Evolutionary conservation across 345 rosid species (phyloP), one percentile per base, ranked within the genome.

Genomic region (Trapa incisa): DNA sequence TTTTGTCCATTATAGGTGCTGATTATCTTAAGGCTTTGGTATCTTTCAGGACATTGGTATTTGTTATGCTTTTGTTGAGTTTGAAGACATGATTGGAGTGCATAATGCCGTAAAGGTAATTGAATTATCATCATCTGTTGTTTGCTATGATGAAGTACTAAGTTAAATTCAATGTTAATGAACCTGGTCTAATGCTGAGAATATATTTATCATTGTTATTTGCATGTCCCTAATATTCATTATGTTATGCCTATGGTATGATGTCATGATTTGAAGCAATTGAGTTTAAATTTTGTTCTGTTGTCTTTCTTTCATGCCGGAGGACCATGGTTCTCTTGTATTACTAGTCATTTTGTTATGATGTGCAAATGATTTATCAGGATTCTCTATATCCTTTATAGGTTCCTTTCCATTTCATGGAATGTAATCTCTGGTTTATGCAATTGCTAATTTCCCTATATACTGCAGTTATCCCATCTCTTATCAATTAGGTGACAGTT

Each of bases 61-160:
- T 50, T 94, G 97, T 83, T 94, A 89, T 75, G 99, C 99, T 14
- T 94, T 91, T 73, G 97, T 94, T 37, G 99, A 94, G 83, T 94
- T 83, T 70, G 99, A 91, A 84, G 99, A 94, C 79, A 79, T 89
- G 64, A 16, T 70, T 45, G 80, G 89, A 45, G 99, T 91, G 67
- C 96, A 89, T 69, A 91, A 91, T 79, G 97, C 97, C 71, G 80
- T 94, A 70, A 84, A 86, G 97, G 99, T 94, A 67, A 72, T 50
- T 57, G 47, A 75, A 61, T 35, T 8, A 2, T 0, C 10, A 29
- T 13, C 5, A 35, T 12, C 2, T 6, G 11, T 29, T 33, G 63
- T 10, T 29, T 58, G 33, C 38, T 58, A 35, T 33, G 15, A 6
- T 32, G 15, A 54, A 5, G 33, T 32, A 9, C 37, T 35, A 8